A percentile compares a stretch with the other conserved stretches of the same genome.
phyloP scores from a whole-genome alignment of 2,329 filamentous ascomycete genomes.

The Stemphylium lycopersici region DNA sequence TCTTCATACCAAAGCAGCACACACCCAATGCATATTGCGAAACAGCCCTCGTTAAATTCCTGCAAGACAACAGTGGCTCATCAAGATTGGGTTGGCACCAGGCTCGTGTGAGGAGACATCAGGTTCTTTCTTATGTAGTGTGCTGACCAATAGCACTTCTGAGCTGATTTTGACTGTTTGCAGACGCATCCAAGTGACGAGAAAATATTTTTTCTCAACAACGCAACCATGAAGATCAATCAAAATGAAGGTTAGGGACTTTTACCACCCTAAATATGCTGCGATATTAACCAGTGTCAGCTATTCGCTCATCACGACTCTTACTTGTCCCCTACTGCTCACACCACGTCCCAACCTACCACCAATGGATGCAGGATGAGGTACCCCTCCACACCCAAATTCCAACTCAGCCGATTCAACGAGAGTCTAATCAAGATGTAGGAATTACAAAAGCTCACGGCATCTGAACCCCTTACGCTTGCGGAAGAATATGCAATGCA shows the following conservation, averaged over 20 bases:
- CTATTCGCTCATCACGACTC: conserved; percentile 67
- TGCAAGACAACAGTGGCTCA: too few relatives aligned
- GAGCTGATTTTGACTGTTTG: neutral
- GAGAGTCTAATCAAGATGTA: neutral
- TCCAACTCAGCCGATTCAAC: neutral
- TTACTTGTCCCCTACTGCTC: conserved; percentile 84
- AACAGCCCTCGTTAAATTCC: too few relatives aligned
- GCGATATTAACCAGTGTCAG: conserved; percentile 51
- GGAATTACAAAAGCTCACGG: conserved; percentile 80
- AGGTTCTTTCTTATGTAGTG: neutral
- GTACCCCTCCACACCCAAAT: conserved; percentile 44
- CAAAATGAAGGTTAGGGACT: conserved; percentile 44
- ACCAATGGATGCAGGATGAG: conserved; percentile 89
- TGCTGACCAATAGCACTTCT: neutral
- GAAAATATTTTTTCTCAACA: conserved; percentile 4
- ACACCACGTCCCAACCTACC: conserved; percentile 82
- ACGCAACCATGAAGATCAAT: conserved; percentile 50
- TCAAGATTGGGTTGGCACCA: too few relatives aligned
- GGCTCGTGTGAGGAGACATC: too few relatives aligned
- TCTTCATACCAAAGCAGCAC: too few relatives aligned
- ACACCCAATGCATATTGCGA: too few relatives aligned
- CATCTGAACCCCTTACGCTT: conserved; percentile 81
- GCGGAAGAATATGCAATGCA: conserved; percentile 91
- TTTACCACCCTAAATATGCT: neutral
- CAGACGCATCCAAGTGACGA: neutral